Evolutionary conservation across 306 rosid species (phyloP).

Genomic region (Begonia loranthoides): DNA sequence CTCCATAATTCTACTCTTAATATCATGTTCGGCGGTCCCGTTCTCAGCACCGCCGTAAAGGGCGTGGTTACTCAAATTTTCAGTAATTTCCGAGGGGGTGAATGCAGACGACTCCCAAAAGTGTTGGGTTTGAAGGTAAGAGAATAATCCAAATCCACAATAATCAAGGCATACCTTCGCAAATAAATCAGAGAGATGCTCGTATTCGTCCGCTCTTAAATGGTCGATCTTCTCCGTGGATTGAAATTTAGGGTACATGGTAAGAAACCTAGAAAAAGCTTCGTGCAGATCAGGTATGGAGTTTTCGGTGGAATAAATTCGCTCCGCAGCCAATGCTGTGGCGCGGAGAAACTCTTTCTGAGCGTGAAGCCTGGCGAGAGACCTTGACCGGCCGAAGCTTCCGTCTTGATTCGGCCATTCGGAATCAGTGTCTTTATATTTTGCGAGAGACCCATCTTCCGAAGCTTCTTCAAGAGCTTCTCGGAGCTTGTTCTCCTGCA

Average conservation of each 20-base stretch:
- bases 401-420: slow-evolving; percentile 52
- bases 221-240: slow-evolving; percentile 72
- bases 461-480: slow-evolving; percentile 98
- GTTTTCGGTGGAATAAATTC: slow-evolving; percentile 48
- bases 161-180: slow-evolving; percentile 97
- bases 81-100: slow-evolving; percentile 85
- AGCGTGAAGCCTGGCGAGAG: slow-evolving; percentile 83
- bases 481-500: slow-evolving; percentile 89
- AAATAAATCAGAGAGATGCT: slow-evolving; percentile 41
- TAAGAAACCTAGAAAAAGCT: slow-evolving; percentile 75
- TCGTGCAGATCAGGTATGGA: slow-evolving; percentile 59
- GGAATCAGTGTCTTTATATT: slow-evolving; percentile 65
- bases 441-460: slow-evolving; percentile 72
- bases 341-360: slow-evolving; percentile 87
- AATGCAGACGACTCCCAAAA: slow-evolving; percentile 92
- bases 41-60: slow-evolving; percentile 82
- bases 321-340: slow-evolving; percentile 79
- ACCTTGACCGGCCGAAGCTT: slow-evolving; percentile 70
- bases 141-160: slow-evolving; percentile 90
- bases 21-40: slow-evolving; percentile 76
- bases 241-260: slow-evolving; percentile 87
- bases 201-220: slow-evolving; percentile 74
- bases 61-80: slow-evolving; percentile 89
- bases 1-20: slow-evolving; percentile 79
- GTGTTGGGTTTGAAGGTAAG: slow-evolving; percentile 66